Evolutionary conservation across 2,329 filamentous ascomycete species (phyloP).

Genomic region (Graphiopsis chlorocephala): DNA sequence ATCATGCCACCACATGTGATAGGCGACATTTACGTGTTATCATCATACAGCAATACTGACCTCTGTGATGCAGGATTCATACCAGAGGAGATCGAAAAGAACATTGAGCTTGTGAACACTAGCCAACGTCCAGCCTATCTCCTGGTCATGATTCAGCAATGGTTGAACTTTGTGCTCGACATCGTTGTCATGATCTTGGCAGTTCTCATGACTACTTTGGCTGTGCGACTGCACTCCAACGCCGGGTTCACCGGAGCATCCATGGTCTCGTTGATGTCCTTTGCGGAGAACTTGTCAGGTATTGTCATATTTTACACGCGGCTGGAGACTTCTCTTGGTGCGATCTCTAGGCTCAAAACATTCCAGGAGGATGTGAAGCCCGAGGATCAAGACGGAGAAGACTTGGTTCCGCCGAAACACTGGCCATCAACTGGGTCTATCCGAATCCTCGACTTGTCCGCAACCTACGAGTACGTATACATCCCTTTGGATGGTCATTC

Average conservation of each 20-base stretch:
- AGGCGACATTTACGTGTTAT: background rate
- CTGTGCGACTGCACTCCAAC: background rate
- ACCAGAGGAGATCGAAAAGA: background rate
- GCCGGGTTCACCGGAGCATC: background rate
- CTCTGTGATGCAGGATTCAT: background rate
- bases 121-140: background rate
- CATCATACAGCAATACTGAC: background rate
- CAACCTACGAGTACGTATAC: background rate
- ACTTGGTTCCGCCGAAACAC: background rate
- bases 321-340: background rate
- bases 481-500: too few relatives aligned
- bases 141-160: background rate
- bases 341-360: background rate
- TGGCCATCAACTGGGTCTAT: background rate
- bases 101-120: background rate
- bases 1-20: background rate
- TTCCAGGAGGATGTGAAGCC: background rate
- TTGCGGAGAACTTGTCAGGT: background rate
- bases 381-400: background rate
- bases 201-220: background rate
- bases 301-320: background rate
- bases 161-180: slow-evolving; percentile 3
- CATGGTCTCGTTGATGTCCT: background rate
- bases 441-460: background rate
- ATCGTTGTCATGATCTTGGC: background rate